These are phyloP conservation scores for Xylaria sp. DNA, from an alignment of 2,329 filamentous ascomycete species.

Conservation along the genomic window DNA sequence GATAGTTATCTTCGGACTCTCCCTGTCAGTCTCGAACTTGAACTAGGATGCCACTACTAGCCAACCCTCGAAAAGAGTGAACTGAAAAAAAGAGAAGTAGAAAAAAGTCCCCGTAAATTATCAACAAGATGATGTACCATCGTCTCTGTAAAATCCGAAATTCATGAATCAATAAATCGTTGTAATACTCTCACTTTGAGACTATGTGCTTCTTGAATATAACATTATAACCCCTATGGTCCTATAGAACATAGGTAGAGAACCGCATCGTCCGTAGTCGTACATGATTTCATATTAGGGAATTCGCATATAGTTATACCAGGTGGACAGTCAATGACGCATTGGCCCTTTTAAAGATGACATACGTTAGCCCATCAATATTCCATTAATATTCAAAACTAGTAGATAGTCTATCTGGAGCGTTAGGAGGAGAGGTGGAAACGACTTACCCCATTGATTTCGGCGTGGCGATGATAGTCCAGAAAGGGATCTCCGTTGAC, in stretches of 20 bases:
- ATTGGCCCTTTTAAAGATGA: conserved; percentile 12
- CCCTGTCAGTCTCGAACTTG: too few species aligned
- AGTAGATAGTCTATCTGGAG: not conserved
- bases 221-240: too few species aligned
- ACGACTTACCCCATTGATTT: conserved; percentile 34
- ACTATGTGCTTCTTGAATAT: not conserved
- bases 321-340: conserved; percentile 38
- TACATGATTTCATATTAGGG: conserved; percentile 29
- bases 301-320: conserved; percentile 36
- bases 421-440: not conserved
- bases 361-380: conserved; percentile 4
- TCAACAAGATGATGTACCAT: not conserved
- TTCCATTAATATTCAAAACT: not conserved
- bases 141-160: not conserved
- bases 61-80: not conserved
- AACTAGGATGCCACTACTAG: too few species aligned
- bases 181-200: not conserved
- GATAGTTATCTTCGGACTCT: not conserved
- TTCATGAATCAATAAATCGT: not conserved
- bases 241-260: conserved; percentile 23
- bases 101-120: not conserved
- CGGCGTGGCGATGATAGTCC: conserved; percentile 34
- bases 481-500: conserved; percentile 41
- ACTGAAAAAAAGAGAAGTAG: not conserved
- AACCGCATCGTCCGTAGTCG: conserved; percentile 6